Conservation (phyloP, 2,329 filamentous ascomycete genomes). For the Aspergillus pseudoglaucus region DNA sequence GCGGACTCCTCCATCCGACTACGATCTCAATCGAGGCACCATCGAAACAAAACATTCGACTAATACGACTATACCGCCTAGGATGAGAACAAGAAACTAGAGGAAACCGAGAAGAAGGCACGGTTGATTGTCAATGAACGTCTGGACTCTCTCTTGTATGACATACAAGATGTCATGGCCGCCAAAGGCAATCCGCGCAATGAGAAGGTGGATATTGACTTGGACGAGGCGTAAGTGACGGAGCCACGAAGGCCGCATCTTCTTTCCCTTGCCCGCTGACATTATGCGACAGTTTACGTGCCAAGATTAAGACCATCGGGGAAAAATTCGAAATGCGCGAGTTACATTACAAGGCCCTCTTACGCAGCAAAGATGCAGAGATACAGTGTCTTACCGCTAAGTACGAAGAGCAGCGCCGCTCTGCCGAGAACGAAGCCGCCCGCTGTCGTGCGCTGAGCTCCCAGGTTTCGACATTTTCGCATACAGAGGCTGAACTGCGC, state of each 20-base stretch:
- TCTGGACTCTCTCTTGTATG: conserved; percentile 70
- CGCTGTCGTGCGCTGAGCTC: conserved; percentile 79
- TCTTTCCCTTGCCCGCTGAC: conserved; percentile 11
- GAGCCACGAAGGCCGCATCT: conserved; percentile 2
- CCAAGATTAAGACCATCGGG: conserved; percentile 85
- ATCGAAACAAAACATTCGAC: background rate
- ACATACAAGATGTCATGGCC: conserved; percentile 82
- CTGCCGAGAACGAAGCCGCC: conserved; percentile 70
- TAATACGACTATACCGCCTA: conserved; percentile 27
- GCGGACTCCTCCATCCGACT: background rate
- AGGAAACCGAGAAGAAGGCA: conserved; percentile 77
- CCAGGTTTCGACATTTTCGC: conserved; percentile 91
- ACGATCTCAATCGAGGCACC: background rate
- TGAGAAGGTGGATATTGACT: conserved; percentile 74
- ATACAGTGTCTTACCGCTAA: conserved; percentile 86
- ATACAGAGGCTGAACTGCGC: conserved; percentile 87
- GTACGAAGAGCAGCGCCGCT: conserved; percentile 83
- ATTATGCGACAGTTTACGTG: conserved; percentile 44
- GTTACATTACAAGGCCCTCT: conserved; percentile 82
- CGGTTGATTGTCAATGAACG: conserved; percentile 79
- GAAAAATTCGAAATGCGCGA: conserved; percentile 96
- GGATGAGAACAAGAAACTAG: conserved; percentile 89
- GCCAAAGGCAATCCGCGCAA: conserved; percentile 77
- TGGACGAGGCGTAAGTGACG: conserved; percentile 75
- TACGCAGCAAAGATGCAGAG: conserved; percentile 92